Evolutionary conservation across 257 asterid species (phyloP).

Genomic region (Primulina huaijiensis): DNA sequence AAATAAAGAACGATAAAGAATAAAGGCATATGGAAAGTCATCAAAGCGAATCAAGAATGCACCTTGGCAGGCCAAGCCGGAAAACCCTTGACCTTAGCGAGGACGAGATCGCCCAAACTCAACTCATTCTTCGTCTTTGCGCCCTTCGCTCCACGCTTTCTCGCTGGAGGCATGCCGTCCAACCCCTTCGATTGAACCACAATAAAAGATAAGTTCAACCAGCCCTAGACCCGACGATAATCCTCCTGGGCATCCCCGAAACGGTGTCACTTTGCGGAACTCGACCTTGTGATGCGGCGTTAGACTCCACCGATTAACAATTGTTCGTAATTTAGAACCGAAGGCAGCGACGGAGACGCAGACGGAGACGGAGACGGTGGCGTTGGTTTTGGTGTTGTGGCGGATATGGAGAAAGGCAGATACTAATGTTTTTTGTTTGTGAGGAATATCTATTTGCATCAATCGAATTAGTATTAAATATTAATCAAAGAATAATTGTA

Average conservation of each 20-base stretch:
- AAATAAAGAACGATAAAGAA: not conserved
- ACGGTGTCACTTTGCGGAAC: constrained; percentile 22
- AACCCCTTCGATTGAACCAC: constrained; percentile 25
- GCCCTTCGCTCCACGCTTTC: constrained; percentile 67
- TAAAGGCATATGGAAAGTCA: constrained; percentile 12
- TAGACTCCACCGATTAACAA: constrained; percentile 28
- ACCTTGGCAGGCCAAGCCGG: constrained; percentile 99
- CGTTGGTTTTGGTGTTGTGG: too few relatives aligned
- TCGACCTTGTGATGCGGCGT: constrained; percentile 12
- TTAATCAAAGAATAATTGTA: too few relatives aligned
- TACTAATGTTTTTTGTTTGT: not conserved
- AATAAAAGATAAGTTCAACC: constrained; percentile 3
- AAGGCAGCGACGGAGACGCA: constrained; percentile 25
- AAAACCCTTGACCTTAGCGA: constrained; percentile 87
- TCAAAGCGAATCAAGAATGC: constrained; percentile 22
- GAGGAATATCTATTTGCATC: not conserved
- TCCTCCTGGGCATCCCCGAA: constrained; percentile 28
- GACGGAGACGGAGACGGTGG: constrained; percentile 24
- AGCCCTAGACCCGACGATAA: constrained; percentile 29
- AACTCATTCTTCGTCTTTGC: constrained; percentile 51
- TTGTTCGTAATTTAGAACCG: constrained; percentile 14
- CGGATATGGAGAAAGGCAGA: not conserved
- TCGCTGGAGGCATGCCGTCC: constrained; percentile 68
- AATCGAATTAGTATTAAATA: too few relatives aligned
- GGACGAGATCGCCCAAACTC: constrained; percentile 84